phyloP scores from a whole-genome alignment of 306 rosid species.

The Trifolium pratense region DNA sequence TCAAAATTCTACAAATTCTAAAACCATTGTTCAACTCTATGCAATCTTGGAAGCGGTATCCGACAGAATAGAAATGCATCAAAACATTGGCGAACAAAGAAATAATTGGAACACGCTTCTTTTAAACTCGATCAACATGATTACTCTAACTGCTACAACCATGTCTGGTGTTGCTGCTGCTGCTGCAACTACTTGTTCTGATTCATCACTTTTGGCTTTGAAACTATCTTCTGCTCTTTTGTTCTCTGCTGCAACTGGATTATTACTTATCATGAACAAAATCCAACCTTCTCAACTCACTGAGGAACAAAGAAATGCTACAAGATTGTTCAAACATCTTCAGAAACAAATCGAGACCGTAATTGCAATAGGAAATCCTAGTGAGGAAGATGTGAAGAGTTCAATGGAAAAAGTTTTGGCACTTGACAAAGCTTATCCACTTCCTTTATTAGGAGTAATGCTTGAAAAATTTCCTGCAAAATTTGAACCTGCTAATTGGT shows the following conservation, averaged over 20 bases:
- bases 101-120: conserved; percentile 74
- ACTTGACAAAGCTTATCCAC: conserved; percentile 80
- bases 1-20: neutral
- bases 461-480: conserved; percentile 70
- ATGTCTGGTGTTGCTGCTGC: conserved; percentile 66
- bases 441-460: conserved; percentile 78
- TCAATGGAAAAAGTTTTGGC: conserved; percentile 65
- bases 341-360: conserved; percentile 49
- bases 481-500: conserved; percentile 75
- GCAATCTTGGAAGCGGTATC: conserved; percentile 60
- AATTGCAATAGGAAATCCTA: conserved; percentile 41
- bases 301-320: conserved; percentile 80
- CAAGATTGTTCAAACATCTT: conserved; percentile 64
- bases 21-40: conserved; percentile 45
- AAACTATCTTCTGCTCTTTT: conserved; percentile 63
- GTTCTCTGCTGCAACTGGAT: conserved; percentile 72
- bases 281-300: conserved; percentile 85
- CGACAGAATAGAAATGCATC: conserved; percentile 76
- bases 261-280: conserved; percentile 65
- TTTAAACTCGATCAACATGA: conserved; percentile 73
- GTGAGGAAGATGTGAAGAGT: conserved; percentile 51
- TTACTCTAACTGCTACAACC: conserved; percentile 74
- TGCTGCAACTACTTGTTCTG: conserved; percentile 21
- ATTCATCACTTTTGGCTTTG: conserved; percentile 49
- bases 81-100: conserved; percentile 67